phyloP scores from a whole-genome alignment of 2,329 filamentous ascomycete genomes.

The Penicillium sp. region DNA sequence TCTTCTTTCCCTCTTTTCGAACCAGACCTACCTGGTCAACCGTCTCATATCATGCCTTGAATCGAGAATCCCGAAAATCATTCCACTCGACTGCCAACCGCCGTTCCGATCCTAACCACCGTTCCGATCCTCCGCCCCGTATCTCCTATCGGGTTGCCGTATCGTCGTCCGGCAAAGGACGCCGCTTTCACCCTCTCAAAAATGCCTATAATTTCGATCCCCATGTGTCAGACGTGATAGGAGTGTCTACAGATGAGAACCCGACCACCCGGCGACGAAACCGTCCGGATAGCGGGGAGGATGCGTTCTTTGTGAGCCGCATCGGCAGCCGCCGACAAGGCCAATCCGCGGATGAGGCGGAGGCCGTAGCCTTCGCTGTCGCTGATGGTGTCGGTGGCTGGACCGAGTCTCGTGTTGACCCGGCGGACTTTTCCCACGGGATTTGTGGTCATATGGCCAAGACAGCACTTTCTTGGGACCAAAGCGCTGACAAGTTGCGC shows the following conservation, averaged over 20 bases:
- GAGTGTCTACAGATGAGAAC: conserved; percentile 35
- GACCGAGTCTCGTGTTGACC: conserved; percentile 88
- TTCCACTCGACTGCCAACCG: conserved; percentile 32
- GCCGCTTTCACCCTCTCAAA: conserved; percentile 65
- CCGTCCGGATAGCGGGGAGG: conserved; percentile 81
- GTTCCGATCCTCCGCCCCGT: conserved; percentile 31
- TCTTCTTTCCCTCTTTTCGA: conserved; percentile 5
- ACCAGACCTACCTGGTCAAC: not conserved
- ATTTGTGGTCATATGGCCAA: conserved; percentile 92
- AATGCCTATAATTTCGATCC: conserved; percentile 75
- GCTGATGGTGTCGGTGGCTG: conserved; percentile 96
- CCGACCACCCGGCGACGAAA: conserved; percentile 60
- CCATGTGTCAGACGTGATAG: conserved; percentile 35
- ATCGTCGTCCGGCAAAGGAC: conserved; percentile 73
- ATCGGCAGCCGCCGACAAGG: conserved; percentile 53
- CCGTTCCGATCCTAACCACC: conserved; percentile 13
- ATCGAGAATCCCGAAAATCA: conserved; percentile 11
- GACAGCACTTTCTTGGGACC: conserved; percentile 62
- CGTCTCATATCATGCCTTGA: not conserved
- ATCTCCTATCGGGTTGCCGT: conserved; percentile 71
- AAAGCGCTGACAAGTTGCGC: conserved; percentile 43
- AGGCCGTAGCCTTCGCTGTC: conserved; percentile 74
- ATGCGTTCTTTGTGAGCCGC: conserved; percentile 89
- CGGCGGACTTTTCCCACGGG: conserved; percentile 91
- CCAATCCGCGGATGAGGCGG: conserved; percentile 54